Evolutionary conservation across 129 eudicot species (phyloP).

Genomic region (Apium graveolens): DNA sequence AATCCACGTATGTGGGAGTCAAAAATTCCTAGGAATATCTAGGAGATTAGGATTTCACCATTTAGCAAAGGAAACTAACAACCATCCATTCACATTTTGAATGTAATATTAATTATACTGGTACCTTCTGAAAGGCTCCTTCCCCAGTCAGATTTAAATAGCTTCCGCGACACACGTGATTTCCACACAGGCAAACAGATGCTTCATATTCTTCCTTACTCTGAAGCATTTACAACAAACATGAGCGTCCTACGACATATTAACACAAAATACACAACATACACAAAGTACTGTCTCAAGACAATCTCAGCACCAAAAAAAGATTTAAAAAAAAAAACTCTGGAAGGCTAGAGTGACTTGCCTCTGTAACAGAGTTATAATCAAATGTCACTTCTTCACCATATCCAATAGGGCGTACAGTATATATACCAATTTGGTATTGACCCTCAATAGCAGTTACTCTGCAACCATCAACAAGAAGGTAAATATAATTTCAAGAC

Average conservation of each 20-base stretch:
- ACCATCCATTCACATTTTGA: background rate
- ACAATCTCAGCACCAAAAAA: background rate
- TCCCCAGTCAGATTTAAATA: conserved; percentile 87
- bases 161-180: conserved; percentile 98
- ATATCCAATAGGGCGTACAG: conserved; percentile 69
- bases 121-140: conserved; percentile 92
- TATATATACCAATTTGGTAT: conserved; percentile 90
- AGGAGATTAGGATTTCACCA: background rate
- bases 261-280: background rate
- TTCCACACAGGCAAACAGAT: conserved; percentile 94
- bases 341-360: conserved; percentile 14
- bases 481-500: conserved; percentile 1
- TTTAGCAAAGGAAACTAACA: background rate
- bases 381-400: conserved; percentile 98
- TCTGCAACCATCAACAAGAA: conserved; percentile 31
- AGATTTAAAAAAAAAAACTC: background rate
- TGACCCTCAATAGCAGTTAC: conserved; percentile 98
- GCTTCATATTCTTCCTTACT: conserved; percentile 99
- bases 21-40: background rate
- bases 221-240: conserved; percentile 25
- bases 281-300: background rate
- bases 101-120: background rate
- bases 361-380: conserved; percentile 98
- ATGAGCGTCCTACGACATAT: background rate
- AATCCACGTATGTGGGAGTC: background rate